Conservation (phyloP, 306 rosid species). For the Inga leiocalycina region DNA sequence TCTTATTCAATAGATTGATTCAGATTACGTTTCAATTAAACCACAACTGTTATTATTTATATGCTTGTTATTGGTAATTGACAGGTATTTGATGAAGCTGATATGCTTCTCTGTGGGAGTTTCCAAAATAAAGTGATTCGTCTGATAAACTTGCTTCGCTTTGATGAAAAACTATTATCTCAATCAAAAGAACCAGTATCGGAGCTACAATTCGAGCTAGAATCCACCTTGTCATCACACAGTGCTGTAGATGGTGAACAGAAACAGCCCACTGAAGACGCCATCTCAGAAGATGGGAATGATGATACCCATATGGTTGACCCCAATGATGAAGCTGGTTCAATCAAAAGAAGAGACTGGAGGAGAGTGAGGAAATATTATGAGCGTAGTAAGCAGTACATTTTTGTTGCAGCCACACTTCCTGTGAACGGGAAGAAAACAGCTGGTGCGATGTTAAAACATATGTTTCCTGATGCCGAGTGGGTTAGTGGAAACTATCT, state of each 20-base stretch:
- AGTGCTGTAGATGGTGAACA: slow-evolving; percentile 53
- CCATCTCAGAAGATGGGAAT: slow-evolving; percentile 57
- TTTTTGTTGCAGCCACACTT: slow-evolving; percentile 97
- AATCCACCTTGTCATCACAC: slow-evolving; percentile 46
- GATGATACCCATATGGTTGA: slow-evolving; percentile 36
- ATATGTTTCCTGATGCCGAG: slow-evolving; percentile 81
- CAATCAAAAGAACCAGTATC: slow-evolving; percentile 46
- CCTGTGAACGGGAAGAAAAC: slow-evolving; percentile 96
- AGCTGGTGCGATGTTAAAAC: slow-evolving; percentile 76
- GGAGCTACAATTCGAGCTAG: slow-evolving; percentile 44
- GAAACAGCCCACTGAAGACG: slow-evolving; percentile 45
- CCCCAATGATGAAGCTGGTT: slow-evolving; percentile 42
- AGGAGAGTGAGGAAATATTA: slow-evolving; percentile 79
- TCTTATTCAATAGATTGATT: background rate
- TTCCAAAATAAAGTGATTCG: slow-evolving; percentile 93
- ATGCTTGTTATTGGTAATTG: slow-evolving; percentile 27
- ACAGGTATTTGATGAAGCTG: slow-evolving; percentile 99
- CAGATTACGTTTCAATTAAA: background rate
- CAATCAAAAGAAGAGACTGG: slow-evolving; percentile 58
- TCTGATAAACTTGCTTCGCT: slow-evolving; percentile 80
- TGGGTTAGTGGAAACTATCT: slow-evolving; percentile 95
- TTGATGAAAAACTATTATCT: slow-evolving; percentile 79
- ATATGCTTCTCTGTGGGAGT: slow-evolving; percentile 95
- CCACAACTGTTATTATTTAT: slow-evolving; percentile 6
- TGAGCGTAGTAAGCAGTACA: slow-evolving; percentile 84